Base-by-base conservation (phyloP, 352 stramenopile genomes). In the Pythium sukuiense region DNA sequence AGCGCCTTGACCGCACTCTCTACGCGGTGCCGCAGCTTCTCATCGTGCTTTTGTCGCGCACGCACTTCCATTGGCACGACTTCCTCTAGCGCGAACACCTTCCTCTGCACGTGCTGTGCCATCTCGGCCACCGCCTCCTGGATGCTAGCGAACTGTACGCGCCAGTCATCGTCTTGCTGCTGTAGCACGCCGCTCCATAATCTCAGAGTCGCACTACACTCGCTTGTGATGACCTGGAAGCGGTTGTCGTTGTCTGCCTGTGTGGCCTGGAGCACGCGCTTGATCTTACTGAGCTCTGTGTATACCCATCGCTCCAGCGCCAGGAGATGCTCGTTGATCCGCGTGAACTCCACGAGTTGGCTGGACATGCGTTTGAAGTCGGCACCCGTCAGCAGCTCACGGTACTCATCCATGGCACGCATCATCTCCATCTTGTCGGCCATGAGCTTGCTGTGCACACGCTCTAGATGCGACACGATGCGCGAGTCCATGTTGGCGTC, bases 11-110 rank as follows among this genome's bases (percentile, higher is more conserved):
- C 67, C 16, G 71, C 67, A n/a, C 48, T 57, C 7, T 90, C 79
- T 13, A 92, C 39, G 13, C 79, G 80, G 6, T 53, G 56, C 16
- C 65, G 62, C 0, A 93, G 67, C 54, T 81, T 87, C 11, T 88
- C 82, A 53, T 90, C 71, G 58, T 77, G 65, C 52, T 81, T 77
- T 60, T 90, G 82, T 16, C 82, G 65, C 8, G 82, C 80, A 62
- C 79, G 71, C 27, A 90, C 81, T 32, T 93, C 82, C 55, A 91
- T 62, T 7, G 77, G 81, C 32, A 93, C 61, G 29, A 86, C 76
- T 58, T 86, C 77, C 67, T 93, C 82, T 1, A 93, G 55, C 18
- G 76, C 80, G 43, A 58, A 59, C 2, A 90, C 32, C 46, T 86
- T 85, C 11, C 56, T 65, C 48, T 90, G 81, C 5, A 89, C 58